Percentiles rank a stretch among this genome's conserved stretches.
These are phyloP conservation scores for Graphilbum fragrans DNA, from an alignment of 2,329 filamentous ascomycete species.

Conservation along the genomic window DNA sequence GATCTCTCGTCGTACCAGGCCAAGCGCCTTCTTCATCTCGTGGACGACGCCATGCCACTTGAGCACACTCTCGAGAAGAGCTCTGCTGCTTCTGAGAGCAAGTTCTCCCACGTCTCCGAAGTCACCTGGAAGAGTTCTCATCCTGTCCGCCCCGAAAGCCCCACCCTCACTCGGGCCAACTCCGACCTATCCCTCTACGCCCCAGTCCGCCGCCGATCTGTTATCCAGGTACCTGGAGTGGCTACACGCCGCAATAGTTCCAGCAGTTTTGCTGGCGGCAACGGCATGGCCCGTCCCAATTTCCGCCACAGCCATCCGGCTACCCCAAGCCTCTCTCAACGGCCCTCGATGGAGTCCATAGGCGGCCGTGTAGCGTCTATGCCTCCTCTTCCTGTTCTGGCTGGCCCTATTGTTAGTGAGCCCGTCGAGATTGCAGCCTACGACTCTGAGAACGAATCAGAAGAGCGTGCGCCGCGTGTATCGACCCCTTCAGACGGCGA, in stretches of 20 bases:
- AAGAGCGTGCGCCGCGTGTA: slow-evolving; percentile 20
- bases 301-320: slow-evolving; percentile 25
- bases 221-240: slow-evolving; percentile 35
- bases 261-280: slow-evolving; percentile 11
- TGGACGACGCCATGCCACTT: slow-evolving; percentile 18
- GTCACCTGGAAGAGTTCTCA: slow-evolving; percentile 24
- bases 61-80: slow-evolving; percentile 21
- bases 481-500: slow-evolving; percentile 40
- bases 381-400: slow-evolving; percentile 1
- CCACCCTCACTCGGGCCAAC: slow-evolving; percentile 24
- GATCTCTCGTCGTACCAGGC: slow-evolving; percentile 31
- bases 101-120: slow-evolving; percentile 18
- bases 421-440: no score
- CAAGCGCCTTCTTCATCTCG: slow-evolving; percentile 27
- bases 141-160: slow-evolving; percentile 14
- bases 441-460: slow-evolving; percentile 3
- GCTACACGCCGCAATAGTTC: slow-evolving; percentile 27
- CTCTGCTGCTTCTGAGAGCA: slow-evolving; percentile 22
- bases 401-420: no score
- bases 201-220: slow-evolving; percentile 33
- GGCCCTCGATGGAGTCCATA: slow-evolving; percentile 26
- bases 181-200: slow-evolving; percentile 36
- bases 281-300: slow-evolving; percentile 16
- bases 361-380: slow-evolving; percentile 14
- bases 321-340: slow-evolving; percentile 24